Conservation (phyloP, 139 green algal species). For the Desmodesmus armatus region DNA sequence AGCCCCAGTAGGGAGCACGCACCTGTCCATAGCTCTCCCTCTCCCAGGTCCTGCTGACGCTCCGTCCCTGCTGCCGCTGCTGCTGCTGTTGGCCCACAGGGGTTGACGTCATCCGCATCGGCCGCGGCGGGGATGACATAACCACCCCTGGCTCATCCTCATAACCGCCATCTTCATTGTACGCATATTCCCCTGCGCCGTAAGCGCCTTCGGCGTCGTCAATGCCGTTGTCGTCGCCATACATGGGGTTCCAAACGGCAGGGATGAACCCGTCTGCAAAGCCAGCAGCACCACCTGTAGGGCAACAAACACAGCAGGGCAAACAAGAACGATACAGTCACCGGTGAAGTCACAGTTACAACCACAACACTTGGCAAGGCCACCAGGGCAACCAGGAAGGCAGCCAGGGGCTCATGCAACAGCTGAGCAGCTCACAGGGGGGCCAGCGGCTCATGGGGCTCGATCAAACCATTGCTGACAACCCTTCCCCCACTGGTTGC, state of each 20-base stretch:
- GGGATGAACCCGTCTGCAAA: neutral
- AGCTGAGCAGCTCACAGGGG: too few relatives aligned
- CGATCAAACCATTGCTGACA: too few relatives aligned
- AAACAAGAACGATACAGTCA: too few relatives aligned
- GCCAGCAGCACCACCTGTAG: too few relatives aligned
- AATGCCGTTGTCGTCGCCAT: neutral
- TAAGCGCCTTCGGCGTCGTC: neutral
- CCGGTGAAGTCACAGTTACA: too few relatives aligned
- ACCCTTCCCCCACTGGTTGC: too few relatives aligned
- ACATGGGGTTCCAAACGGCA: neutral
- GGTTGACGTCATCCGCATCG: neutral
- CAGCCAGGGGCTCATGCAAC: too few relatives aligned
- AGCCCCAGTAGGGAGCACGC: neutral
- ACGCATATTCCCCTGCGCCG: too few relatives aligned
- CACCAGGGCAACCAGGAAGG: too few relatives aligned
- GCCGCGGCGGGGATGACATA: neutral
- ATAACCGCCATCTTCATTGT: neutral
- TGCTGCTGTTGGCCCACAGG: neutral
- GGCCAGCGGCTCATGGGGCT: too few relatives aligned
- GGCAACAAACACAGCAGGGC: too few relatives aligned
- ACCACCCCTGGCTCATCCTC: neutral
- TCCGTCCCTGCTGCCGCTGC: neutral
- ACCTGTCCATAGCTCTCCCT: neutral
- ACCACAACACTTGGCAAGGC: too few relatives aligned
- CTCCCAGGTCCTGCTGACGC: neutral